Percentiles rank a stretch among this genome's conserved stretches.
Conservation (phyloP, 768 basidiomycete species). For the Phanerochaete carnosa region DNA sequence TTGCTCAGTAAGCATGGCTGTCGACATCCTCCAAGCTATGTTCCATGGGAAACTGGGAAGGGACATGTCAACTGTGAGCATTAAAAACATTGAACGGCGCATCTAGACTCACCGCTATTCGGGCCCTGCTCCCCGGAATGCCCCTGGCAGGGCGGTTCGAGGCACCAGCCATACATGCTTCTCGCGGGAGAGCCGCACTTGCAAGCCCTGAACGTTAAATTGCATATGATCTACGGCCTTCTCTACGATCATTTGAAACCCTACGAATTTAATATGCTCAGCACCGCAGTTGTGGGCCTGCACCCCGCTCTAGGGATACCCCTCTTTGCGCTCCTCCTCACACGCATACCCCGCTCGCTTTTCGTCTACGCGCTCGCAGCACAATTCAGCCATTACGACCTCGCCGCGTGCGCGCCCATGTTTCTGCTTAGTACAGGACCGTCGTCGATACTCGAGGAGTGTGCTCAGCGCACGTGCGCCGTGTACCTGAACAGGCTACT, state of each 20-base stretch:
- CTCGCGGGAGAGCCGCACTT: slow-evolving; percentile 8
- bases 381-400: slow-evolving; percentile 26
- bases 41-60: no score
- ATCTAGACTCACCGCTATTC: no score
- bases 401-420: slow-evolving; percentile 37
- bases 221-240: slow-evolving; percentile 30
- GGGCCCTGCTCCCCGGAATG: slow-evolving; percentile 52
- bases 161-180: no score
- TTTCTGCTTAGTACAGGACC: slow-evolving; percentile 34
- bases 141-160: no score
- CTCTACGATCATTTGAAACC: slow-evolving; percentile 21
- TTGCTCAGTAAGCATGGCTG: no score
- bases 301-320: slow-evolving; percentile 25
- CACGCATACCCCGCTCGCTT: slow-evolving; percentile 33
- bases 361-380: slow-evolving; percentile 42
- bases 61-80: no score
- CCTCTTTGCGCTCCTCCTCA: slow-evolving; percentile 30
- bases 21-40: no score
- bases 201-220: slow-evolving; percentile 27
- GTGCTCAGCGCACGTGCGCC: slow-evolving; percentile 36
- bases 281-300: slow-evolving; percentile 19
- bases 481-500: slow-evolving; percentile 38
- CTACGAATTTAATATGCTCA: slow-evolving; percentile 24
- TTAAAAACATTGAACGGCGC: no score
- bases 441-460: slow-evolving; percentile 32